Evolutionary conservation across 2,329 filamentous ascomycete species (phyloP).

Genomic region (Beauveria sp.): DNA sequence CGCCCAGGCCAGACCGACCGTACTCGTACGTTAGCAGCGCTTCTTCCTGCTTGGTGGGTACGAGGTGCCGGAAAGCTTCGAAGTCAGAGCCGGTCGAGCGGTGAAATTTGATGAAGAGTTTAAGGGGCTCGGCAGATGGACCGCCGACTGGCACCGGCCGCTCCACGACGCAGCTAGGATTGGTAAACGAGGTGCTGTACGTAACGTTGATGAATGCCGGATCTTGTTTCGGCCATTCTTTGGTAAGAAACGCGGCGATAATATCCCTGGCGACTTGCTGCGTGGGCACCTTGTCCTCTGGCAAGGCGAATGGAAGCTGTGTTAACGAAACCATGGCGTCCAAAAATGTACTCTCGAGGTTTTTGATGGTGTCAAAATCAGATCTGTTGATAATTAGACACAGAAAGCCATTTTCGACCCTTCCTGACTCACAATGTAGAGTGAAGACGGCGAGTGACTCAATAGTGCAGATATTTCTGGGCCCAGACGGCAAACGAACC

Average conservation of each 20-base stretch:
- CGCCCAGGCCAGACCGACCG: constrained; percentile 12
- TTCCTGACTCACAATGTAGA: not conserved
- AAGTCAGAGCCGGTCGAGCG: not conserved
- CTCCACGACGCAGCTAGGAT: constrained; percentile 12
- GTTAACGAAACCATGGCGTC: not conserved
- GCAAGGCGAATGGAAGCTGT: constrained; percentile 7
- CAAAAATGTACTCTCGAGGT: not conserved
- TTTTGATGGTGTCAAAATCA: not conserved
- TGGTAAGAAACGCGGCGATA: constrained; percentile 12
- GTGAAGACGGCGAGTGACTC: not conserved
- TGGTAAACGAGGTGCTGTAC: constrained; percentile 11
- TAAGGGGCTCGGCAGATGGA: constrained; percentile 8
- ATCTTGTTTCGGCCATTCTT: constrained; percentile 13
- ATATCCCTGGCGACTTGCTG: constrained; percentile 10
- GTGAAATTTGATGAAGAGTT: constrained; percentile 16
- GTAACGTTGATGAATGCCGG: constrained; percentile 7
- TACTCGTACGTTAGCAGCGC: constrained; percentile 10
- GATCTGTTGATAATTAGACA: not conserved
- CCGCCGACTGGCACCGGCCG: not conserved
- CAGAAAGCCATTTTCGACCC: not conserved
- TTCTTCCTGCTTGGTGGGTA: constrained; percentile 13
- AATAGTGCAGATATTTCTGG: not conserved
- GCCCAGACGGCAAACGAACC: not conserved
- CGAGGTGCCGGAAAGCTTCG: constrained; percentile 9
- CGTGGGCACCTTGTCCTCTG: constrained; percentile 10